A percentile compares a stretch with the other conserved stretches of the same genome.
Evolutionary conservation across 78 protist genomes (phyloP).

Genomic region (Speleostelium caveatum): DNA sequence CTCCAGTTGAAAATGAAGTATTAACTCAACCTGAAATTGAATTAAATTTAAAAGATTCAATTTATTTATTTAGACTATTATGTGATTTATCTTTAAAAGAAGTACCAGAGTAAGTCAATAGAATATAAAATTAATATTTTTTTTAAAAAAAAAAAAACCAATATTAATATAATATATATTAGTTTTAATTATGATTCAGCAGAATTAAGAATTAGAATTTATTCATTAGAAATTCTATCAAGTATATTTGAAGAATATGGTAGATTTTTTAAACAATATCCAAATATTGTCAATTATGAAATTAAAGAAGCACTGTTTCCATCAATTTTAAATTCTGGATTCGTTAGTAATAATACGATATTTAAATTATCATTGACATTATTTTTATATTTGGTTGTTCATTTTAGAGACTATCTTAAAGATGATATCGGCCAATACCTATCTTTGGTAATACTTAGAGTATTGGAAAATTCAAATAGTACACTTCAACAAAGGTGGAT

Average conservation of each 20-base stretch:
- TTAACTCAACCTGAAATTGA: conserved; percentile 14
- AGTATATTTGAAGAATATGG: conserved; percentile 78
- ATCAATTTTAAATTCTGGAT: conserved; percentile 49
- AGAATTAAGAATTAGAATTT: conserved; percentile 69
- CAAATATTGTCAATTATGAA: conserved; percentile 61
- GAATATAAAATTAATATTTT: neutral
- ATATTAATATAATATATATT: neutral
- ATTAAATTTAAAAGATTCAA: conserved; percentile 37
- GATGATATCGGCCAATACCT: conserved; percentile 94
- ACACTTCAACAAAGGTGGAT: conserved; percentile 93
- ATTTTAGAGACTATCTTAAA: conserved; percentile 89
- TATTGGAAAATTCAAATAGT: conserved; percentile 89
- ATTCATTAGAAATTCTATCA: conserved; percentile 74
- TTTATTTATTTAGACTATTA: conserved; percentile 55
- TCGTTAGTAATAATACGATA: conserved; percentile 49
- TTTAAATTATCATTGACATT: conserved; percentile 85
- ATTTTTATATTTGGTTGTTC: conserved; percentile 74
- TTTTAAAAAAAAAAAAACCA: neutral
- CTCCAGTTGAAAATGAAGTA: conserved; percentile 2
- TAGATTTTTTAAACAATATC: conserved; percentile 40
- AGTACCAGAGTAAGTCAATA: conserved; percentile 49
- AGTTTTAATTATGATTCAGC: conserved; percentile 47
- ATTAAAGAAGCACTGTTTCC: conserved; percentile 75
- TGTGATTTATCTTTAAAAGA: conserved; percentile 70
- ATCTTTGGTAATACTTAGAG: conserved; percentile 87